phyloP scores from a whole-genome alignment of 148 eudicot genomes.

The Rhododendron kiyosumense region DNA sequence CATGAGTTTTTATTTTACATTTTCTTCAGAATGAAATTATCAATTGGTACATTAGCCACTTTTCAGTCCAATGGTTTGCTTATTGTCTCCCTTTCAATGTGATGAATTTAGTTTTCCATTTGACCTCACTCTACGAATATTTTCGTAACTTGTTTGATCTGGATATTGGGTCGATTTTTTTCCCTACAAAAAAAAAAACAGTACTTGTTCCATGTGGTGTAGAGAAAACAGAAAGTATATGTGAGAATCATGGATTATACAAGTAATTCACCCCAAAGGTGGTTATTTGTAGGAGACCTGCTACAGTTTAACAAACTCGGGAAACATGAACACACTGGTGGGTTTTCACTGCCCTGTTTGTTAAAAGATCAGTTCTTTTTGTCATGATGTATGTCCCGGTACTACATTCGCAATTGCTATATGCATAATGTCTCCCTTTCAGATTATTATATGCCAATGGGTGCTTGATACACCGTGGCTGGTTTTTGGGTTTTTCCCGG shows the following conservation, averaged over 20 bases:
- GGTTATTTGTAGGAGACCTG: not conserved
- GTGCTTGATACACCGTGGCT: not conserved
- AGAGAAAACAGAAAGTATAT: too few species aligned
- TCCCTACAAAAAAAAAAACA: not conserved
- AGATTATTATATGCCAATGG: not conserved
- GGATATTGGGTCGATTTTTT: not conserved
- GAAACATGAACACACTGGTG: not conserved
- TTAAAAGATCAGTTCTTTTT: not conserved
- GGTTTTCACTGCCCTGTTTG: not conserved
- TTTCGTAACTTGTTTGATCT: not conserved
- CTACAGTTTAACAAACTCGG: not conserved
- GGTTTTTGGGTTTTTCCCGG: not conserved
- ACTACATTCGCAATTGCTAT: not conserved
- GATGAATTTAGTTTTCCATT: not conserved
- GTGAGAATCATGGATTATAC: not conserved
- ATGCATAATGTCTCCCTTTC: not conserved
- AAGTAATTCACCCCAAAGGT: not conserved
- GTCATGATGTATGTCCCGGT: not conserved
- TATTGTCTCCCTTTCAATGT: not conserved
- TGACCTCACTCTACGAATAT: not conserved
- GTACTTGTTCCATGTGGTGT: not conserved
- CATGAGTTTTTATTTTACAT: not conserved
- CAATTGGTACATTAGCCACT: not conserved
- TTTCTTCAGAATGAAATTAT: not conserved
- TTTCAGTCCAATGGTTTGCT: not conserved